Evolutionary conservation across 2,329 filamentous ascomycete species (phyloP).

Genomic region (Colletotrichum musicola): DNA sequence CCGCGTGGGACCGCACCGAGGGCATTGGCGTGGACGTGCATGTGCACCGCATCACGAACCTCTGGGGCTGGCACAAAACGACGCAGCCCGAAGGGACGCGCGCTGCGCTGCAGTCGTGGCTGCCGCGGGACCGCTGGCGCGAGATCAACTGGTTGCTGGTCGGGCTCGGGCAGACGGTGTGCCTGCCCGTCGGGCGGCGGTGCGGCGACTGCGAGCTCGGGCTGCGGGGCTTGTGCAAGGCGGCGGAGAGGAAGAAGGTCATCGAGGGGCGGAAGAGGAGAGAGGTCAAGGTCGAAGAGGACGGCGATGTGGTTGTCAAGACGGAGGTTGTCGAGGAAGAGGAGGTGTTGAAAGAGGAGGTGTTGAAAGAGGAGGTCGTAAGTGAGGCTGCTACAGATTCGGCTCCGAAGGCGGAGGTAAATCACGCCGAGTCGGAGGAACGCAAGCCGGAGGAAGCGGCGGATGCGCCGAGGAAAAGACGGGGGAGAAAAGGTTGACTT

Average conservation of each 20-base stretch:
- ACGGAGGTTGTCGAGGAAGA: slow-evolving; percentile 47
- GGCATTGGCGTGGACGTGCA: slow-evolving; percentile 96
- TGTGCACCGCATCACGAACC: slow-evolving; percentile 92
- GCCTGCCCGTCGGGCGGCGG: slow-evolving; percentile 80
- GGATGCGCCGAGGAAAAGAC: slow-evolving; percentile 1
- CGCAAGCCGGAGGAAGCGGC: neutral
- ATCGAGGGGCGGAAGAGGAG: slow-evolving; percentile 66
- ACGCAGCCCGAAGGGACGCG: slow-evolving; percentile 87
- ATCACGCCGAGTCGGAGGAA: neutral
- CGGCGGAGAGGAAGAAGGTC: slow-evolving; percentile 76
- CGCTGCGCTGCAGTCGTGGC: slow-evolving; percentile 80
- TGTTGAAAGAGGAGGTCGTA: slow-evolving; percentile 39
- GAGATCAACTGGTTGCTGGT: slow-evolving; percentile 93
- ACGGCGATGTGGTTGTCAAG: slow-evolving; percentile 39
- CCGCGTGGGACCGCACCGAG: slow-evolving; percentile 72
- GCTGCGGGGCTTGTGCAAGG: slow-evolving; percentile 79
- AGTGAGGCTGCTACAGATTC: neutral
- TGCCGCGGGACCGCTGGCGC: slow-evolving; percentile 87
- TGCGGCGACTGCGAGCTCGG: slow-evolving; percentile 92
- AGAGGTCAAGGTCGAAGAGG: slow-evolving; percentile 44
- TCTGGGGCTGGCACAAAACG: slow-evolving; percentile 92
- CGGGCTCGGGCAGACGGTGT: slow-evolving; percentile 88
- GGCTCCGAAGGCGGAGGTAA: slow-evolving; percentile 3
- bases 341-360: slow-evolving; percentile 42
- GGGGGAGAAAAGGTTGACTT: neutral